Conservation (phyloP, 2,329 filamentous ascomycete species). For the Coniochaeta pulveracea region DNA sequence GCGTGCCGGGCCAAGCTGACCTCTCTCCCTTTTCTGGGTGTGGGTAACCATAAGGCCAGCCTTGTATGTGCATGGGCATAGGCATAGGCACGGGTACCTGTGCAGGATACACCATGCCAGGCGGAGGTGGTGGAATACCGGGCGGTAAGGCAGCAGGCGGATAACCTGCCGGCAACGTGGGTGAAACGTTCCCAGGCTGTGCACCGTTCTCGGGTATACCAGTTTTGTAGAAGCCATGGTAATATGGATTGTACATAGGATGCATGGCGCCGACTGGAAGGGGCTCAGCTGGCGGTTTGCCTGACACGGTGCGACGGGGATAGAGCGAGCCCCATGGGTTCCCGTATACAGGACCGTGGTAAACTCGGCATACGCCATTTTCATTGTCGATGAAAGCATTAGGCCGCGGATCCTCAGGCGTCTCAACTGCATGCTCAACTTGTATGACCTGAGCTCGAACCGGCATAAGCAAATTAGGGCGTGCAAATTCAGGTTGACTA, state of each 20-base stretch:
- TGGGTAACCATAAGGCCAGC: too few relatives aligned
- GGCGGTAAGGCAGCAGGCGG: too few relatives aligned
- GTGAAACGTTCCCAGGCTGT: too few relatives aligned
- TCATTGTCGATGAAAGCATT: conserved; percentile 48
- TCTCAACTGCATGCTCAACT: conserved; percentile 44
- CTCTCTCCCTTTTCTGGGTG: too few relatives aligned
- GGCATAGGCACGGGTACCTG: background rate
- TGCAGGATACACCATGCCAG: background rate
- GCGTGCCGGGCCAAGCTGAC: background rate
- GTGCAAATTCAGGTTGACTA: conserved; percentile 18
- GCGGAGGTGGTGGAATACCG: conserved; percentile 1
- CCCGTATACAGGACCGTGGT: conserved; percentile 44
- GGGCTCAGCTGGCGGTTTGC: conserved; percentile 10
- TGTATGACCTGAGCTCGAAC: conserved; percentile 37
- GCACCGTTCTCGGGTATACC: background rate
- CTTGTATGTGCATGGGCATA: too few relatives aligned
- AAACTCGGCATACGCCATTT: conserved; percentile 41
- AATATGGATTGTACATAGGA: conserved; percentile 30
- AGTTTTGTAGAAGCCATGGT: conserved; percentile 21
- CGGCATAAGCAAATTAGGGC: conserved; percentile 34
- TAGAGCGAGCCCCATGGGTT: conserved; percentile 36
- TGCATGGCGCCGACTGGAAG: conserved; percentile 31
- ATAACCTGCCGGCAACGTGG: too few relatives aligned
- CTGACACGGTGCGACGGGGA: conserved; percentile 22
- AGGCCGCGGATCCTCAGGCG: conserved; percentile 38